These are phyloP conservation scores for Boletellus ananas DNA, from an alignment of 768 basidiomycete genomes.

Conservation along the genomic window DNA sequence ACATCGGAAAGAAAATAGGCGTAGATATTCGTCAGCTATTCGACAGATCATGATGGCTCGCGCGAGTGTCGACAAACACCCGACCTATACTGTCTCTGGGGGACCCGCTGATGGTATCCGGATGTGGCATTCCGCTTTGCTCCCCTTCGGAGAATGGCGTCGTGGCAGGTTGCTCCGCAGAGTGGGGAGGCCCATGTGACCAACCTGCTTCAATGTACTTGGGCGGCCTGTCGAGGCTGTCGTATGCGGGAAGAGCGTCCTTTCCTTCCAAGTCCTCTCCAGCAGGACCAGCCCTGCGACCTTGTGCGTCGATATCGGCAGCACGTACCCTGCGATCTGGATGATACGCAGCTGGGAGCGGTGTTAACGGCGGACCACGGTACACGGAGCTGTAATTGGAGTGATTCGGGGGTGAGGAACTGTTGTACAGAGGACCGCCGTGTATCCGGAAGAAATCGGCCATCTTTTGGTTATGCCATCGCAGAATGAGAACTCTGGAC, in stretches of 20 bases:
- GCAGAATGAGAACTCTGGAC: constrained; percentile 20
- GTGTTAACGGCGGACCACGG: constrained; percentile 15
- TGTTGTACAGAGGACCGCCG: neutral
- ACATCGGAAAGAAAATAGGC: neutral
- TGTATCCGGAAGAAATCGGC: constrained; percentile 21
- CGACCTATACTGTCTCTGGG: neutral
- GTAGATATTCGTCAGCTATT: constrained; percentile 4
- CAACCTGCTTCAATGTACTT: constrained; percentile 35
- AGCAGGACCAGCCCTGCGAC: constrained; percentile 34
- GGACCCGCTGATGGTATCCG: neutral
- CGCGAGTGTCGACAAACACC: neutral
- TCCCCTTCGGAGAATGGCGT: neutral
- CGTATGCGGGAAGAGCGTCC: constrained; percentile 47
- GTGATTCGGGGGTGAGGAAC: neutral
- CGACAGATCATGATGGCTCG: neutral
- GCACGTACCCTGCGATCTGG: constrained; percentile 28
- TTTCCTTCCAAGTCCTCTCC: constrained; percentile 38
- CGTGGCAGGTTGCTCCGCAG: neutral
- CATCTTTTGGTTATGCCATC: constrained; percentile 16
- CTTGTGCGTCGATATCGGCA: constrained; percentile 37
- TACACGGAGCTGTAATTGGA: constrained; percentile 7
- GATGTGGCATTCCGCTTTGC: neutral
- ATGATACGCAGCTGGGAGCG: constrained; percentile 21
- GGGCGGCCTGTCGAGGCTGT: constrained; percentile 43
- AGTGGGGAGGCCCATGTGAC: neutral